A percentile compares a stretch with the other conserved stretches of the same genome.
phyloP scores from a whole-genome alignment of 1,139 yeast genomes.

The Casaregolazyma suthepensis region DNA sequence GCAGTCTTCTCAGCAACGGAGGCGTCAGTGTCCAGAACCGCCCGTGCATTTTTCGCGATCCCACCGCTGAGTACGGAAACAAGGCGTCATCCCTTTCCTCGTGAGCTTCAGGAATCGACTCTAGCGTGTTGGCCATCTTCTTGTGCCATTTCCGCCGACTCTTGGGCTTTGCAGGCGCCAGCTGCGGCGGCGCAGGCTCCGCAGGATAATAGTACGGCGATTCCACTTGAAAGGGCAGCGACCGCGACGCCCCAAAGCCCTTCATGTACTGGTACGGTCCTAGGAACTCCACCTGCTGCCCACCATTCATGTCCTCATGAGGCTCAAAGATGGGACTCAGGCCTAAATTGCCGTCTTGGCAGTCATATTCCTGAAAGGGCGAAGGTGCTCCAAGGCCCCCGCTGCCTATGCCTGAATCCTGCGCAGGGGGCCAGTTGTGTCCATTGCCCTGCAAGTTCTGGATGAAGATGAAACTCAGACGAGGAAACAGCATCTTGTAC shows the following conservation, averaged over 20 bases:
- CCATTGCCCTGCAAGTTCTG: slow-evolving; percentile 1
- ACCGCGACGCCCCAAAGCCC: neutral
- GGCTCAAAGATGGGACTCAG: neutral
- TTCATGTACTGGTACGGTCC: neutral
- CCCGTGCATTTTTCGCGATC: neutral
- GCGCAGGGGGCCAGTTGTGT: neutral
- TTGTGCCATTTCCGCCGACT: neutral
- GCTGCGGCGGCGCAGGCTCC: neutral
- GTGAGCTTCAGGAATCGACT: neutral
- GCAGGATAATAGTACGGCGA: neutral
- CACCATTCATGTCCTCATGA: neutral
- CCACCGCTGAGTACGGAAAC: neutral
- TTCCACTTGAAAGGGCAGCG: neutral
- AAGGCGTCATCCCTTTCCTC: neutral
- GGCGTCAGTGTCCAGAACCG: neutral
- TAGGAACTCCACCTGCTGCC: neutral
- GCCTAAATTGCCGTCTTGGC: neutral
- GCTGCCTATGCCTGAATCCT: neutral
- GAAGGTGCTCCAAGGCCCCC: neutral
- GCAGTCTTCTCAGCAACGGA: neutral
- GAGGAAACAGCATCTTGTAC: slow-evolving; percentile 6
- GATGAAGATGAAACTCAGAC: slow-evolving; percentile 7
- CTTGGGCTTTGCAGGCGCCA: neutral
- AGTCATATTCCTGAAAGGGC: neutral
- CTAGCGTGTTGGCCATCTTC: neutral